A percentile compares a stretch with the other conserved stretches of the same genome.
Conservation (phyloP, 139 green algal species). For the Chlamydomonas asymmetrica region DNA sequence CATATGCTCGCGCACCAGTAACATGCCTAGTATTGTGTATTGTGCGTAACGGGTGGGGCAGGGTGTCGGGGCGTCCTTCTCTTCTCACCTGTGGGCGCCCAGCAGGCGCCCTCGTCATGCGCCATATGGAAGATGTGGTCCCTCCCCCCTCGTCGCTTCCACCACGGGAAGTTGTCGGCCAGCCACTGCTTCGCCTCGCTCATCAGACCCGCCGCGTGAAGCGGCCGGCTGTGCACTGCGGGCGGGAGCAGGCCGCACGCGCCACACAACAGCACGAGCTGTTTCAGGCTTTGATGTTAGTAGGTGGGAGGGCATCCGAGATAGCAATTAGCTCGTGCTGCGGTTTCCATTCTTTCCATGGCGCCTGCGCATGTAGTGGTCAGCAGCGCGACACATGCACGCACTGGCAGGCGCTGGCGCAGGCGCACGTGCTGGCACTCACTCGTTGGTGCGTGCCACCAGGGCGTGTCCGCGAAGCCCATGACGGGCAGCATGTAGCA, state of each 20-base stretch:
- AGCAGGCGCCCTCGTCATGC: conserved; percentile 58
- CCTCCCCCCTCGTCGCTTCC: conserved; percentile 31
- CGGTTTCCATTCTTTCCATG: too few relatives aligned
- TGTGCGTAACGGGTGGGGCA: too few relatives aligned
- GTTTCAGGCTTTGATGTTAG: too few relatives aligned
- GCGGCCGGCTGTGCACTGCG: conserved; percentile 18
- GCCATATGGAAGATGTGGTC: conserved; percentile 65
- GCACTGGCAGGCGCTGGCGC: conserved; percentile 26
- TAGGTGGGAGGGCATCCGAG: too few relatives aligned
- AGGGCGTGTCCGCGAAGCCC: conserved; percentile 25
- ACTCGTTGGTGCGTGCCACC: conserved; percentile 32
- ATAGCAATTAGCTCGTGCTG: too few relatives aligned
- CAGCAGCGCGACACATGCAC: too few relatives aligned
- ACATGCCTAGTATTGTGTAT: too few relatives aligned
- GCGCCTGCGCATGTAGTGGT: too few relatives aligned
- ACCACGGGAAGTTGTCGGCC: conserved; percentile 21
- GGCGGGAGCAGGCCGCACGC: background rate
- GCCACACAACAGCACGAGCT: background rate
- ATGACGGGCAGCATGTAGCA: conserved; percentile 32
- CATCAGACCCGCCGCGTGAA: conserved; percentile 39
- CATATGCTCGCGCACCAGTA: too few relatives aligned
- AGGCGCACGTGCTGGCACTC: background rate
- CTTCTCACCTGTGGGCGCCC: conserved; percentile 27
- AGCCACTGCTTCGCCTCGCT: conserved; percentile 26
- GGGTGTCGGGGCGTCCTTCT: too few relatives aligned